phyloP scores from a whole-genome alignment of 192 early-diverging fungal species.

The Backusella macrospora region DNA sequence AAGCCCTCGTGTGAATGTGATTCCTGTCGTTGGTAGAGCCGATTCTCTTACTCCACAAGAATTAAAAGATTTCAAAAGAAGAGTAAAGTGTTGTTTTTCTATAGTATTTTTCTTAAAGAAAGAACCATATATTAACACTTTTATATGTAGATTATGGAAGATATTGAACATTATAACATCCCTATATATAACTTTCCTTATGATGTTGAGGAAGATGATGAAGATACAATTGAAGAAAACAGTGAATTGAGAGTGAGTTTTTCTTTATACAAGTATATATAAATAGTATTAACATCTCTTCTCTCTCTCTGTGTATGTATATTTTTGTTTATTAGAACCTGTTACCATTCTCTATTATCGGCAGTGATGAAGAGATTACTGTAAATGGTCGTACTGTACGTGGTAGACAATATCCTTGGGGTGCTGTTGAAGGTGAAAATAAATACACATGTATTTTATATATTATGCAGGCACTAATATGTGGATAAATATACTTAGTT shows the following conservation, averaged over 20 bases:
- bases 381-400: constrained; percentile 90
- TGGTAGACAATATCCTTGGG: constrained; percentile 95
- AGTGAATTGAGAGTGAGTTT: constrained; percentile 75
- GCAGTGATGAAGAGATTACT: constrained; percentile 87
- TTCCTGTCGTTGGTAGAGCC: constrained; percentile 92
- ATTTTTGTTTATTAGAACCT: constrained; percentile 55
- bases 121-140: constrained; percentile 32
- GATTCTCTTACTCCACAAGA: constrained; percentile 94
- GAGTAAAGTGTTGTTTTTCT: constrained; percentile 30
- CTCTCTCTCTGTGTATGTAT: no score
- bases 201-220: constrained; percentile 94
- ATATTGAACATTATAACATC: constrained; percentile 93
- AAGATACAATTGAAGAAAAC: constrained; percentile 98
- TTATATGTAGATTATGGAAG: constrained; percentile 81
- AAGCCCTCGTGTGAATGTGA: constrained; percentile 91
- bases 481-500: constrained; percentile 48
- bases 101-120: neutral
- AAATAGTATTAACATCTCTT: neutral
- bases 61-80: constrained; percentile 85
- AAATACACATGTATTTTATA: neutral
- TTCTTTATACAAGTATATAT: neutral
- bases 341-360: constrained; percentile 97
- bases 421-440: constrained; percentile 78
- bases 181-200: constrained; percentile 98
- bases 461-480: no score